Evolutionary conservation across 148 eudicot genomes (phyloP), one percentile per base, ranked within the genome.

Genomic region (Cornus controversa): DNA sequence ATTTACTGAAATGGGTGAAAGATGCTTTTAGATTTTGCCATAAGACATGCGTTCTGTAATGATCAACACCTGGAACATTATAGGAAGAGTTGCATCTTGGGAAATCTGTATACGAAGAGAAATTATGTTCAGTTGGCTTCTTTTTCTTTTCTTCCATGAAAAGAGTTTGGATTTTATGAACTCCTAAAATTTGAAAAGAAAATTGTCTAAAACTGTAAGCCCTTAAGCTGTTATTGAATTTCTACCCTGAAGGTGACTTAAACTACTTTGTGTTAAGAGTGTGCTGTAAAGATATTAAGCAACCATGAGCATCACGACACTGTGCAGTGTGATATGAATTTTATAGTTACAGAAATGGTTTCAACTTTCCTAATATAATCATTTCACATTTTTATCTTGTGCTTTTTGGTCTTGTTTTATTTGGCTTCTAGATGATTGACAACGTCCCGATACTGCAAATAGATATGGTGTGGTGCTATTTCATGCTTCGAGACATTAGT

Each of bases 391-490:
- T 4, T 25, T 15, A 66, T 60, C 64, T 60, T 60, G 5, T 60
- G 25, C 67, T 28, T 54, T 64, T 31, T 6, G 23, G 11, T n/a
- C 70, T 53, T 63, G 1, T 58, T 63, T 37, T 2, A 40, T 40
- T 45, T 77, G 74, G 20, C 67, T 82, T 73, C 36, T 89, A 93
- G 93, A 82, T 86, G 78, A 80, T 91, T 22, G 99, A 95, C 85
- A 95, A 95, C 80, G 92, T 91, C 36, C 79, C 99, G 4, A 91
- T 95, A 73, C 92, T 95, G 69, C 97, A 95, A 89, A 91, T 93
- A 67, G 97, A 95, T 81, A 93, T 91, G 85, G 96, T 93, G 45
- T 95, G 99, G 99, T 95, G 99, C 87, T 93, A 95, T 77, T 95
- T 95, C 71, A 93, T 95, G 99, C 94, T 95, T 73, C 91, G 89